Conservation (phyloP, 441 rosid species). For the Pelargonium hybrid region DNA sequence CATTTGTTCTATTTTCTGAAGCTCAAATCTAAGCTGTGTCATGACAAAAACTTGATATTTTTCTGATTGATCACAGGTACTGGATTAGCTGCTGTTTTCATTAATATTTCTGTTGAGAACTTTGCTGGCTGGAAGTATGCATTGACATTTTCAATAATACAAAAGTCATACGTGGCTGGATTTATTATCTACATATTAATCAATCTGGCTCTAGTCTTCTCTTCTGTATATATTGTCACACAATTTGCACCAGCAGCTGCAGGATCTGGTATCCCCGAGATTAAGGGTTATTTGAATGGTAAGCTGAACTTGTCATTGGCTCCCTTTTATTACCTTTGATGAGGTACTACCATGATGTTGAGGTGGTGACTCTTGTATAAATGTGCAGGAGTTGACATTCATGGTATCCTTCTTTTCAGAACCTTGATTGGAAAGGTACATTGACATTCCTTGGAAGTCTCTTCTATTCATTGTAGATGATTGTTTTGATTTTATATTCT, state of each 20-base stretch:
- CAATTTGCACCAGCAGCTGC: conserved; percentile 94
- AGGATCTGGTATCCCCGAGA: conserved; percentile 97
- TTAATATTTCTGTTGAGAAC: conserved; percentile 91
- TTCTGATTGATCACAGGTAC: conserved; percentile 49
- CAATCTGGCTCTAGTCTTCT: conserved; percentile 71
- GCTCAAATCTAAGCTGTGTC: neutral
- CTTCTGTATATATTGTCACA: conserved; percentile 80
- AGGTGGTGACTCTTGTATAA: neutral
- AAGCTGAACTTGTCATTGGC: conserved; percentile 11
- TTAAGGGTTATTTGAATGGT: conserved; percentile 96
- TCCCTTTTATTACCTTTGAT: conserved; percentile 1
- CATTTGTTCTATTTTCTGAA: neutral
- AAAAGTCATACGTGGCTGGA: conserved; percentile 80
- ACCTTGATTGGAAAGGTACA: conserved; percentile 91
- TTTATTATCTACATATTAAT: conserved; percentile 60
- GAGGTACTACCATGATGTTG: neutral
- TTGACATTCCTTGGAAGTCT: conserved; percentile 14
- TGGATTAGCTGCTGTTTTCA: conserved; percentile 89
- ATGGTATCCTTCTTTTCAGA: conserved; percentile 84
- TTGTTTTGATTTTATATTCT: conserved; percentile 17
- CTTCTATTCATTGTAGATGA: neutral
- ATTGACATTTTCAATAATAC: conserved; percentile 67
- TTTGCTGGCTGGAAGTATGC: conserved; percentile 95
- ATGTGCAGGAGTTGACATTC: conserved; percentile 72
- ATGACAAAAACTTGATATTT: neutral